These are phyloP conservation scores for Gossypium australe DNA, from an alignment of 345 rosid species.

Conservation along the genomic window DNA sequence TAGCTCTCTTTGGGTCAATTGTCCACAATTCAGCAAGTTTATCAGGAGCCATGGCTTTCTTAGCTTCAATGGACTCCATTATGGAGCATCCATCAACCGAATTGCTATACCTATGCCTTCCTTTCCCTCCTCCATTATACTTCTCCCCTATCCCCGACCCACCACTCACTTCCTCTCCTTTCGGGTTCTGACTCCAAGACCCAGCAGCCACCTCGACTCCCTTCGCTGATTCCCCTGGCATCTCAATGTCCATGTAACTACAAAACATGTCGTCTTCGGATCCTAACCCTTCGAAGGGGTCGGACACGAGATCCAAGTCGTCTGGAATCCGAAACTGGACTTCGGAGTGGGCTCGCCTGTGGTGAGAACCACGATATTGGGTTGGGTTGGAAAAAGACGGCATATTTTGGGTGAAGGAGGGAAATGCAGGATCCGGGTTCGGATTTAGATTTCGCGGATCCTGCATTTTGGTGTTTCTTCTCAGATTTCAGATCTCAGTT, in stretches of 20 bases:
- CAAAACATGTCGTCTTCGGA: conserved; percentile 74
- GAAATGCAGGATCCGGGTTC: conserved; percentile 11
- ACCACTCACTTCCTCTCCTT: conserved; percentile 24
- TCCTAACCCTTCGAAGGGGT: conserved; percentile 58
- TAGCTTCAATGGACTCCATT: conserved; percentile 70
- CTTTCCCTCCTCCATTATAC: conserved; percentile 17
- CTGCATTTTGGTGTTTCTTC: conserved; percentile 28
- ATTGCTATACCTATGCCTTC: conserved; percentile 75
- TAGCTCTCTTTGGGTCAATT: conserved; percentile 78
- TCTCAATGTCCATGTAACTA: conserved; percentile 80
- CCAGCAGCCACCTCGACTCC: conserved; percentile 23
- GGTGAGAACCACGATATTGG: conserved; percentile 42
- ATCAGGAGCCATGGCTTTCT: conserved; percentile 93
- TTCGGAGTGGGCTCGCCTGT: conserved; percentile 80
- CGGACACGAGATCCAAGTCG: conserved; percentile 58
- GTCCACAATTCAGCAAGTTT: conserved; percentile 83
- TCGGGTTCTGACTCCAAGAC: conserved; percentile 23
- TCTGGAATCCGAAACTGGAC: conserved; percentile 69
- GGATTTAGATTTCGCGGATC: conserved; percentile 27
- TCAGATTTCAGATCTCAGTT: conserved; percentile 20
- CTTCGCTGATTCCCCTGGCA: conserved; percentile 54
- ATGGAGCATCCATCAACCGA: conserved; percentile 62
- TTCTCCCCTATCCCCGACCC: conserved; percentile 16
- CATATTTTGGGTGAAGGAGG: neutral
- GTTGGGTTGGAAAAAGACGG: conserved; percentile 15